Evolutionary conservation across 352 stramenopile genomes (phyloP), one percentile per base, ranked within the genome.

Genomic region (Thalassiosira hispida): DNA sequence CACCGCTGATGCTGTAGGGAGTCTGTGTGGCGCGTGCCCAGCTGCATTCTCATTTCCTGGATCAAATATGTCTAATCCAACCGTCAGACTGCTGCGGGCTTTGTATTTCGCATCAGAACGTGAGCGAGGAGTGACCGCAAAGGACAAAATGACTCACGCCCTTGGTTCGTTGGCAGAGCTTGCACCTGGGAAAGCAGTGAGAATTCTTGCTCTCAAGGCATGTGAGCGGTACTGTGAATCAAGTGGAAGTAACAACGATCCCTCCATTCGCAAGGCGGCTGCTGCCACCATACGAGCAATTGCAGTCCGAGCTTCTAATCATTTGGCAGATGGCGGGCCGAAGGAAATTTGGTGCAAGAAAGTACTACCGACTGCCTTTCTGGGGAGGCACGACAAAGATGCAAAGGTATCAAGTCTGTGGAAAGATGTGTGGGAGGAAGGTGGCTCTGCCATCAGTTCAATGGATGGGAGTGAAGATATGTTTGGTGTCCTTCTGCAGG

Each of bases 341-440:
- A 80, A 62, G 25, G 84, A 94, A 79, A 63, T 94, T 23, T 94
- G 87, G 87, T 65, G 68, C 22, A 86, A 72, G 20, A 75, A 76
- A 57, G 78, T 94, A 0, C 60, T 94, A 16, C 89, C 89, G 9
- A 76, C 86, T 33, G 81, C 85, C 7, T 94, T 86, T 73, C 29
- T 94, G 44, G 89, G 89, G 23, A 84, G 72, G 65, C 83, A 89
- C 61, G 89, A 94, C 66, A 40, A 76, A 5, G 86, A 94, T 62
- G 31, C 63, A 16, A 89, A 83, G 57, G 73, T 90, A 47, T 47
- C 79, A 53, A 75, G 69, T 31, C 40, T 90, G 14, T 93, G 84
- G 86, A 84, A 84, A 70, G 86, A 93, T 29, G 86, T 93, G 35
- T 94, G 87, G 87, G 84, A 94, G 16, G 89, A 94, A 79, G 89